A percentile compares a stretch with the other conserved stretches of the same genome.
Evolutionary conservation across 192 early-diverging fungal genomes (phyloP).

Genomic region (Coemansia sp.): DNA sequence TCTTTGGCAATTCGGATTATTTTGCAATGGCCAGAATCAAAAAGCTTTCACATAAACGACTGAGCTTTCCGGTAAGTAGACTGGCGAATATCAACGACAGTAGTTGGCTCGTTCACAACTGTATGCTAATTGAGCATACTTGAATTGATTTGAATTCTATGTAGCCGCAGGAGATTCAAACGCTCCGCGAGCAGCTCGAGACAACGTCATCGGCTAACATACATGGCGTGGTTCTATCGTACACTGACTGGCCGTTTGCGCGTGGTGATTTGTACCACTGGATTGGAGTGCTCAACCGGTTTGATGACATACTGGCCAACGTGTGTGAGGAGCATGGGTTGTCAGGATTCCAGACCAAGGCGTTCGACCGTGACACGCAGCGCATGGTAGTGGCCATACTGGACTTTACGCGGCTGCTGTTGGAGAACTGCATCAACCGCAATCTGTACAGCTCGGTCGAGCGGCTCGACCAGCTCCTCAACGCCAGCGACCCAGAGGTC

Average conservation of each 20-base stretch:
- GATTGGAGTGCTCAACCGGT: slow-evolving; percentile 91
- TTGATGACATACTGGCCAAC: slow-evolving; percentile 79
- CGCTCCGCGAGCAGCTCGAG: slow-evolving; percentile 53
- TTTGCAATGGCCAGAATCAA: slow-evolving; percentile 54
- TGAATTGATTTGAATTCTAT: neutral
- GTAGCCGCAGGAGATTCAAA: slow-evolving; percentile 55
- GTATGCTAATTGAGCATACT: neutral
- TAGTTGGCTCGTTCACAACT: neutral
- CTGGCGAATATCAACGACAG: neutral
- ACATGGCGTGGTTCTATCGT: slow-evolving; percentile 53
- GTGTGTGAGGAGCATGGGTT: slow-evolving; percentile 68
- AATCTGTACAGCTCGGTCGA: slow-evolving; percentile 88
- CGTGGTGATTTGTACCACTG: slow-evolving; percentile 96
- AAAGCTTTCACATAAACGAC: slow-evolving; percentile 55
- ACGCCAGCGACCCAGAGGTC: slow-evolving; percentile 78
- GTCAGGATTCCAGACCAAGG: slow-evolving; percentile 63
- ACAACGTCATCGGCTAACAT: slow-evolving; percentile 60
- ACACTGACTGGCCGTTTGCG: slow-evolving; percentile 74
- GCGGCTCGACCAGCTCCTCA: slow-evolving; percentile 80
- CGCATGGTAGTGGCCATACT: slow-evolving; percentile 68
- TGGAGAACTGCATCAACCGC: slow-evolving; percentile 95
- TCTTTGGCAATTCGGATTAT: neutral
- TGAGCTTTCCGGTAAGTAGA: slow-evolving; percentile 55
- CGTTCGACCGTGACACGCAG: slow-evolving; percentile 63
- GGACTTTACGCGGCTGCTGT: slow-evolving; percentile 74